phyloP scores from a whole-genome alignment of 306 rosid species.

The Medicago arabica region DNA sequence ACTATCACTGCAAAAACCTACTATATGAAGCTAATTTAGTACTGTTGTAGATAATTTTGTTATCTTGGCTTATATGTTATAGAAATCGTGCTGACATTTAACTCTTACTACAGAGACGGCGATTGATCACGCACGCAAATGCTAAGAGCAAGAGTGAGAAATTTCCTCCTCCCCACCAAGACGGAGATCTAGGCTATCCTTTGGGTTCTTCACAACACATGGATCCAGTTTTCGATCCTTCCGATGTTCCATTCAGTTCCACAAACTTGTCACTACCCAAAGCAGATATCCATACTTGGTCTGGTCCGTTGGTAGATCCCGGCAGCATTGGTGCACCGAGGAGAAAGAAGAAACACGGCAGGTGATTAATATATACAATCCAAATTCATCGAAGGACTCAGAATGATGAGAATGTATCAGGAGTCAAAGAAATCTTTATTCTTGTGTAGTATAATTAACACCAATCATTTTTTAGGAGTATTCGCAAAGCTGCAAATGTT shows the following conservation, averaged over 20 bases:
- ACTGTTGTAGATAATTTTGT: slow-evolving; percentile 24
- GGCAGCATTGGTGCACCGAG: slow-evolving; percentile 69
- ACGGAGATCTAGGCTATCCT: slow-evolving; percentile 90
- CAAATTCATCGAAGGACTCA: slow-evolving; percentile 64
- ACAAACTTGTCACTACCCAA: slow-evolving; percentile 83
- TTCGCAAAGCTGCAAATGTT: slow-evolving; percentile 60
- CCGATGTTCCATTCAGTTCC: slow-evolving; percentile 90
- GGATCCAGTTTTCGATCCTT: slow-evolving; percentile 86
- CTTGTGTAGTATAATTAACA: slow-evolving; percentile 46
- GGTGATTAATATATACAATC: slow-evolving; percentile 68
- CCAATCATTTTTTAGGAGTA: slow-evolving; percentile 55
- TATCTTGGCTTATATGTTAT: slow-evolving; percentile 13
- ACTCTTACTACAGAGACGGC: slow-evolving; percentile 69
- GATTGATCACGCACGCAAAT: slow-evolving; percentile 89
- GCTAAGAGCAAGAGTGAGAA: slow-evolving; percentile 99
- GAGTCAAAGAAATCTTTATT: slow-evolving; percentile 42
- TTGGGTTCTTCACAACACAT: slow-evolving; percentile 89
- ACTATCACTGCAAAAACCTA: not conserved
- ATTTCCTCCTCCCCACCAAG: slow-evolving; percentile 99
- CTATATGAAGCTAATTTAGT: not conserved
- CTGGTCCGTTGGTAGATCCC: slow-evolving; percentile 87
- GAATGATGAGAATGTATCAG: slow-evolving; percentile 46
- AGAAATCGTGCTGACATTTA: slow-evolving; percentile 25
- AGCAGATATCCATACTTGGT: slow-evolving; percentile 85
- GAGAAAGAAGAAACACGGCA: slow-evolving; percentile 73